Percentiles rank a stretch among this genome's conserved stretches.
These are phyloP conservation scores for Rhodotorula sp. DNA, from an alignment of 1,284 basidiomycete genomes.

Conservation along the genomic window DNA sequence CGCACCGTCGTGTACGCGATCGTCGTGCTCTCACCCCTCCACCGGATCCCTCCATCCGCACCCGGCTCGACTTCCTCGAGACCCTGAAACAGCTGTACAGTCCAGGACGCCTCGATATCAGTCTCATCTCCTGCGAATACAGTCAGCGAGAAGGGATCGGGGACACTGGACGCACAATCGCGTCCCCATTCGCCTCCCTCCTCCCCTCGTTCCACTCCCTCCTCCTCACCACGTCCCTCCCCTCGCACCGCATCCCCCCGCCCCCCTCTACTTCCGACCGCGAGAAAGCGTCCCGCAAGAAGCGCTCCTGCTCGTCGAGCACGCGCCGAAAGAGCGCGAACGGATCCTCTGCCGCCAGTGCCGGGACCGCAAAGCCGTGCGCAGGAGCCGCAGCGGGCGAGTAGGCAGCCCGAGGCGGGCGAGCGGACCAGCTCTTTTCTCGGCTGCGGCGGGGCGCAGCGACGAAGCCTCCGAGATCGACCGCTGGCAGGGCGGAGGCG, in stretches of 20 bases:
- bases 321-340: not conserved
- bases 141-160: not conserved
- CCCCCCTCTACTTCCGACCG: too few relatives aligned
- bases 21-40: not conserved
- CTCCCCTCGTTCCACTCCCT: conserved; percentile 6
- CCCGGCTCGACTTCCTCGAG: not conserved
- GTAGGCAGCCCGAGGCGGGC: too few relatives aligned
- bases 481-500: not conserved
- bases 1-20: not conserved
- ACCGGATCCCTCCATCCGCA: not conserved
- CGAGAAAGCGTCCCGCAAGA: too few relatives aligned
- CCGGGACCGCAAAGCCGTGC: not conserved
- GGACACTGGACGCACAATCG: not conserved
- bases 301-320: not conserved
- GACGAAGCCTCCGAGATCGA: not conserved
- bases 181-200: conserved; percentile 7
- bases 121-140: not conserved
- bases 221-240: not conserved
- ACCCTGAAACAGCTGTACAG: not conserved
- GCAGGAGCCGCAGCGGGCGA: too few relatives aligned
- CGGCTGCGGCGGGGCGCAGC: not conserved
- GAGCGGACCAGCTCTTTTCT: too few relatives aligned
- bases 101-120: too few relatives aligned
- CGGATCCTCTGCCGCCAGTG: not conserved
- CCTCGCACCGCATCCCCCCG: not conserved